Percentiles rank a stretch among this genome's conserved stretches.
Evolutionary conservation across 2,329 filamentous ascomycete genomes (phyloP).

Genomic region (Amauroascus verrucosus): DNA sequence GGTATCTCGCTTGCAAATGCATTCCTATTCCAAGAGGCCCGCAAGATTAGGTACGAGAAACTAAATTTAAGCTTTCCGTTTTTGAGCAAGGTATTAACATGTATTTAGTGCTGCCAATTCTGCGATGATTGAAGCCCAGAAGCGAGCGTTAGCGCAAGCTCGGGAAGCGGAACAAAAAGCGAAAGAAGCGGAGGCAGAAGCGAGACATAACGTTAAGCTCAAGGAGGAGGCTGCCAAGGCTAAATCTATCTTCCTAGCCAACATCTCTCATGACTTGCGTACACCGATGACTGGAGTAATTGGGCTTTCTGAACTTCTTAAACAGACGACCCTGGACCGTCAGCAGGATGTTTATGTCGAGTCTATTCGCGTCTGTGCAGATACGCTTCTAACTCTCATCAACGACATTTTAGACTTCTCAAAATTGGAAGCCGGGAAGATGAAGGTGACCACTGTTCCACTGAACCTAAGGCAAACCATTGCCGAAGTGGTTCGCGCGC

Average conservation of each 20-base stretch:
- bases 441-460: constrained; percentile 76
- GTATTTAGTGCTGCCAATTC: constrained; percentile 46
- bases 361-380: constrained; percentile 55
- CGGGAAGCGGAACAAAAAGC: constrained; percentile 54
- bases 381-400: constrained; percentile 74
- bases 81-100: constrained; percentile 7
- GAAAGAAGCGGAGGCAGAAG: constrained; percentile 54
- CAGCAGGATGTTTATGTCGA: constrained; percentile 55
- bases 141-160: constrained; percentile 51
- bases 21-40: constrained; percentile 50
- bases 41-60: constrained; percentile 41
- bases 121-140: constrained; percentile 57
- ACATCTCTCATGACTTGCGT: constrained; percentile 78
- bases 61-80: background rate
- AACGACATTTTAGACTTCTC: constrained; percentile 88
- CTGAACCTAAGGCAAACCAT: constrained; percentile 64
- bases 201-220: constrained; percentile 53
- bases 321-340: constrained; percentile 45
- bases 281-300: constrained; percentile 93
- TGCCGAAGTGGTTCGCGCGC: constrained; percentile 52
- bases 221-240: constrained; percentile 58
- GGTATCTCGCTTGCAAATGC: constrained; percentile 56
- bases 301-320: constrained; percentile 57
- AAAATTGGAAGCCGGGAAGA: constrained; percentile 74
- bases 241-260: constrained; percentile 94